Percentiles rank a stretch among this genome's conserved stretches.
Evolutionary conservation across 1,284 basidiomycete genomes (phyloP).

Genomic region (Clitocybe nebularis): DNA sequence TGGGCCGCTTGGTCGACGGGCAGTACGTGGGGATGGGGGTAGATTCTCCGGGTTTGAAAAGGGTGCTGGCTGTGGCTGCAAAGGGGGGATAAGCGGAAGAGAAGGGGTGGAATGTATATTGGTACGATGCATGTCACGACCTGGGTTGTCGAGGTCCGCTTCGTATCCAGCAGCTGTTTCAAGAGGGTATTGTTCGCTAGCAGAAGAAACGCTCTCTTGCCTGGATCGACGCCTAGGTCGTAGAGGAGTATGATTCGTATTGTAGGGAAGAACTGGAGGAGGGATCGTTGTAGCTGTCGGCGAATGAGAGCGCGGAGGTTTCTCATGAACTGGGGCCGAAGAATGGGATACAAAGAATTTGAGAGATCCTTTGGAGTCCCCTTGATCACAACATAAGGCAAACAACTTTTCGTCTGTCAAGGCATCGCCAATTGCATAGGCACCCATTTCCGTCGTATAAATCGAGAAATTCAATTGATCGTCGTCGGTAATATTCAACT

Average conservation of each 20-base stretch:
- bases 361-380: constrained; percentile 72
- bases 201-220: constrained; percentile 65
- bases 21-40: constrained; percentile 20
- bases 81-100: constrained; percentile 18
- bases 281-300: constrained; percentile 47
- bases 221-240: constrained; percentile 54
- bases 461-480: constrained; percentile 76
- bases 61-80: constrained; percentile 15
- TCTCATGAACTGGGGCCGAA: constrained; percentile 57
- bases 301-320: constrained; percentile 29
- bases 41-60: constrained; percentile 22
- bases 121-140: constrained; percentile 43
- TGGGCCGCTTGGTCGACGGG: constrained; percentile 18
- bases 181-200: constrained; percentile 52
- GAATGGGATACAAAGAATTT: constrained; percentile 77
- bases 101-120: constrained; percentile 37
- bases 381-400: constrained; percentile 66
- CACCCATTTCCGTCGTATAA: constrained; percentile 81
- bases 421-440: constrained; percentile 67
- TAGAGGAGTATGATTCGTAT: constrained; percentile 37
- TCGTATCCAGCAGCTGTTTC: constrained; percentile 62
- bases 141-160: constrained; percentile 61
- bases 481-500: constrained; percentile 79
- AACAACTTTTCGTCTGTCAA: constrained; percentile 67
- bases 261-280: constrained; percentile 46